Percentiles rank a stretch among this genome's conserved stretches.
Conservation (phyloP, 371 early-diverging fungal species). For the Apophysomyces sp. region DNA sequence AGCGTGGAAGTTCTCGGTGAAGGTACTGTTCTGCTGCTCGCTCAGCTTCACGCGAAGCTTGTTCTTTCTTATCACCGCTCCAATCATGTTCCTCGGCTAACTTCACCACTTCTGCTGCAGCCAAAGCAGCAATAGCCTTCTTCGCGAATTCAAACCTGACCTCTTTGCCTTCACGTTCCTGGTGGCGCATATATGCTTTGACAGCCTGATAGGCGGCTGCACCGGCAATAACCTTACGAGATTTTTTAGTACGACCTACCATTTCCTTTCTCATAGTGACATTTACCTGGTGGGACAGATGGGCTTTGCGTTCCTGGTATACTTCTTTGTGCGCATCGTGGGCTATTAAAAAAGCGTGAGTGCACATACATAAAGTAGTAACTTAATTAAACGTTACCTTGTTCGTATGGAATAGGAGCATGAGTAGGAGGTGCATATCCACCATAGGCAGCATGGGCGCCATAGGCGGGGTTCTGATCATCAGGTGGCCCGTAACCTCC, state of each 20-base stretch:
- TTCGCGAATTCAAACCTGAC: slow-evolving; percentile 38
- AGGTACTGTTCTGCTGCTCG: slow-evolving; percentile 24
- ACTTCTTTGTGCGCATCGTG: slow-evolving; percentile 18
- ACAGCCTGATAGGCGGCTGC: slow-evolving; percentile 61
- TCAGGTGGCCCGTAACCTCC: slow-evolving; percentile 28
- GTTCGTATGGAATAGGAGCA: slow-evolving; percentile 17
- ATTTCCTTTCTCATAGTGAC: slow-evolving; percentile 60
- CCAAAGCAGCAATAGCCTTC: slow-evolving; percentile 52
- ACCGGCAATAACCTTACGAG: slow-evolving; percentile 48
- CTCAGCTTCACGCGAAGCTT: slow-evolving; percentile 32
- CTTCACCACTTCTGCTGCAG: slow-evolving; percentile 54
- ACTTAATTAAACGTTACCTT: slow-evolving; percentile 7
- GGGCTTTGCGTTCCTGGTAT: slow-evolving; percentile 24
- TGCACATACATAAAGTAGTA: background rate
- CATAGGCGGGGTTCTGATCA: slow-evolving; percentile 10
- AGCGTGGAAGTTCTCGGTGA: slow-evolving; percentile 7
- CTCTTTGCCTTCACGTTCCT: slow-evolving; percentile 44
- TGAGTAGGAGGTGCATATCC: background rate
- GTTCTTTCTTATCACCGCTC: slow-evolving; percentile 29
- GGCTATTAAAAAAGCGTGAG: slow-evolving; percentile 4
- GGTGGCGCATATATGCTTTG: slow-evolving; percentile 47
- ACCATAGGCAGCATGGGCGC: background rate
- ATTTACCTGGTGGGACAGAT: slow-evolving; percentile 33
- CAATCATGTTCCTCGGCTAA: slow-evolving; percentile 35
- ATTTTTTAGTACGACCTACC: slow-evolving; percentile 52